These are phyloP conservation scores for Nakaseomyces kungkrabaensis DNA, from an alignment of 1,139 yeast genomes.

Conservation along the genomic window DNA sequence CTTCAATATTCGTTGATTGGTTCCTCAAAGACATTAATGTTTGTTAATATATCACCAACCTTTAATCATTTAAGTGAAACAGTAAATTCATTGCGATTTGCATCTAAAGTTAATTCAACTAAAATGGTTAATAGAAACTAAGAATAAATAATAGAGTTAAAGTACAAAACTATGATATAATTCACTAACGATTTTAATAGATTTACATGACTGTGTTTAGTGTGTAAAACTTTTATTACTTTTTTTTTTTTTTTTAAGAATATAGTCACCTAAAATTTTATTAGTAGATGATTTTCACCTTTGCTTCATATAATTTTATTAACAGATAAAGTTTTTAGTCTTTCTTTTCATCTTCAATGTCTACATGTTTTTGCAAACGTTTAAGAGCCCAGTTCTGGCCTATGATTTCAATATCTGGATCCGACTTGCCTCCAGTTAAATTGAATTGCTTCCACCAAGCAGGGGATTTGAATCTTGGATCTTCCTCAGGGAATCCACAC, in stretches of 20 bases:
- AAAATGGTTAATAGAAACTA: constrained; percentile 25
- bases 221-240: background rate
- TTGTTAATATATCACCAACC: constrained; percentile 78
- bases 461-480: constrained; percentile 54
- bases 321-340: background rate
- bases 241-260: background rate
- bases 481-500: constrained; percentile 44
- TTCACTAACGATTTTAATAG: background rate
- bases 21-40: constrained; percentile 82
- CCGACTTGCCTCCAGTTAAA: constrained; percentile 51
- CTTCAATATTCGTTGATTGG: constrained; percentile 81
- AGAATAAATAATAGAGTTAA: background rate
- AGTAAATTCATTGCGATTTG: constrained; percentile 77
- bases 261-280: background rate
- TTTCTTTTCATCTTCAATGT: background rate
- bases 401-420: constrained; percentile 55
- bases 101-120: constrained; percentile 65
- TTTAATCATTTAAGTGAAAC: constrained; percentile 61
- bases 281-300: background rate
- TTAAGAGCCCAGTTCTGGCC: constrained; percentile 68
- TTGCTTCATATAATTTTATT: no score
- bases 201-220: background rate
- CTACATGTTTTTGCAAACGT: background rate
- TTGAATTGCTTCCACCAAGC: constrained; percentile 66
- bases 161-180: background rate